These are phyloP conservation scores for Diaporthe humulicola DNA, from an alignment of 2,329 filamentous ascomycete genomes.

Conservation along the genomic window DNA sequence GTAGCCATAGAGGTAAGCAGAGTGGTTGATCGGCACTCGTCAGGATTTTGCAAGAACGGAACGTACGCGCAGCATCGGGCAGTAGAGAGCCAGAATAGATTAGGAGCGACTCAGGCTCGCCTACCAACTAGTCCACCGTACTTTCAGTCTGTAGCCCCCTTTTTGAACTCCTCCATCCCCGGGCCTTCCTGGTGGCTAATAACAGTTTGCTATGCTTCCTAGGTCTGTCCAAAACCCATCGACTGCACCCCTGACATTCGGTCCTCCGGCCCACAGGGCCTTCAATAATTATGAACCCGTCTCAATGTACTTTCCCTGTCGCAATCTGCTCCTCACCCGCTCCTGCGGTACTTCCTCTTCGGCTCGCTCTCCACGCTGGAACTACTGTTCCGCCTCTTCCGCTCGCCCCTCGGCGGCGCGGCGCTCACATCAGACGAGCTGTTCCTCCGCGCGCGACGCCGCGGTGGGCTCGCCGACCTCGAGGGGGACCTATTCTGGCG, in stretches of 20 bases:
- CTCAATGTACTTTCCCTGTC: not conserved
- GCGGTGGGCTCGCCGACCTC: constrained; percentile 26
- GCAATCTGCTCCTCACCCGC: not conserved
- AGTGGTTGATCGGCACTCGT: not conserved
- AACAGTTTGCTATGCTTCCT: not conserved
- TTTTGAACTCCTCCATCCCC: not conserved
- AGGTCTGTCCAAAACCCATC: no score
- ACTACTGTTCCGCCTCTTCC: constrained; percentile 37
- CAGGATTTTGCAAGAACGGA: not conserved
- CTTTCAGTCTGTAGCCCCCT: not conserved
- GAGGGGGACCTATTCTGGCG: constrained; percentile 32
- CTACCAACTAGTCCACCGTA: not conserved
- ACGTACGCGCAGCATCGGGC: not conserved
- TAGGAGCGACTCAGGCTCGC: not conserved
- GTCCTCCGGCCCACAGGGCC: not conserved
- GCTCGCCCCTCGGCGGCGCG: constrained; percentile 34
- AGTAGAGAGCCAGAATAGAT: not conserved
- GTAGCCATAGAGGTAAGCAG: not conserved
- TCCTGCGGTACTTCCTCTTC: constrained; percentile 38
- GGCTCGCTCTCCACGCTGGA: constrained; percentile 38
- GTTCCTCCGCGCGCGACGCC: constrained; percentile 29
- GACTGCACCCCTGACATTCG: not conserved
- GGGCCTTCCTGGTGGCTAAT: not conserved
- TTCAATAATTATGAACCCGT: not conserved
- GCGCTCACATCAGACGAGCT: constrained; percentile 33